These are phyloP conservation scores for Sclerotinia sclerotiorum DNA, from an alignment of 2,329 filamentous ascomycete species.

Conservation along the genomic window DNA sequence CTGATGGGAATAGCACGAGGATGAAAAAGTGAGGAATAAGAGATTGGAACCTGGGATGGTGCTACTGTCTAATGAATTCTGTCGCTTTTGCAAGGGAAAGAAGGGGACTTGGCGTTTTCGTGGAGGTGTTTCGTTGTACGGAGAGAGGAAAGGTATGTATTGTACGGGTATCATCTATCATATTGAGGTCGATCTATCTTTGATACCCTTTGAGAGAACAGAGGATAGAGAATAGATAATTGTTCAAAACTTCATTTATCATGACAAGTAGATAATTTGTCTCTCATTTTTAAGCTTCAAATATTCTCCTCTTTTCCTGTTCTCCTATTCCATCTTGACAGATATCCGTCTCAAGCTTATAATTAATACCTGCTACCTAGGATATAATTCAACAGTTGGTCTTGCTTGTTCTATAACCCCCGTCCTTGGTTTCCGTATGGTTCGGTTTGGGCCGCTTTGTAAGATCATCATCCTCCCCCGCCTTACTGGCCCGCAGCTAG, in stretches of 20 bases:
- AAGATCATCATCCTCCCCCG: not conserved
- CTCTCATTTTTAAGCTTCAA: no score
- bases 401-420: not conserved
- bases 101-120: slow-evolving; percentile 21
- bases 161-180: not conserved
- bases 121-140: not conserved
- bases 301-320: not conserved
- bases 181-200: not conserved
- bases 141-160: not conserved
- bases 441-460: slow-evolving; percentile 17
- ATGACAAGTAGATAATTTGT: not conserved
- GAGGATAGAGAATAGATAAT: not conserved
- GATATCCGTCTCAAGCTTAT: no score
- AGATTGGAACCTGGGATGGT: not conserved
- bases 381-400: not conserved
- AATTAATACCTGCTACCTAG: not conserved
- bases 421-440: not conserved
- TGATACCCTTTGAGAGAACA: not conserved
- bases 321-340: no score
- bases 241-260: not conserved
- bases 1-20: slow-evolving; percentile 14
- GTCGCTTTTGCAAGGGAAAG: slow-evolving; percentile 7
- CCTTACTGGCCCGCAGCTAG: slow-evolving; percentile 8
- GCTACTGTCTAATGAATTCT: not conserved
- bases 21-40: not conserved